Evolutionary conservation across 2,329 filamentous ascomycete genomes (phyloP).

Genomic region (Berkeleyomyces rouxiae): DNA sequence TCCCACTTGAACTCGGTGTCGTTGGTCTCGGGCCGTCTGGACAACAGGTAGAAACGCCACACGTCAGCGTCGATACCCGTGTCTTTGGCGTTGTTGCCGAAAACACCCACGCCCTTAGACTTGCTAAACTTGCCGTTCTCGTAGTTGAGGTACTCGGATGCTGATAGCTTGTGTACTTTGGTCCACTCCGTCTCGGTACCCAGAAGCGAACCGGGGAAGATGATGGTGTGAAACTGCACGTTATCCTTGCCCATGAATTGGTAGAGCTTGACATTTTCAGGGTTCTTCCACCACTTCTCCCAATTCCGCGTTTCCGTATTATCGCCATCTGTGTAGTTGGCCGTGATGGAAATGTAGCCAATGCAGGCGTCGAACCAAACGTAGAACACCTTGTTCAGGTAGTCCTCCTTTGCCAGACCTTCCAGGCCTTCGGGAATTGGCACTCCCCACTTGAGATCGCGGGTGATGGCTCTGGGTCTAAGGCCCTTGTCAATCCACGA

Average conservation of each 20-base stretch:
- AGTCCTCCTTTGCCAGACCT: conserved; percentile 36
- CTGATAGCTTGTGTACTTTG: conserved; percentile 72
- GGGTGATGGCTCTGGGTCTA: conserved; percentile 72
- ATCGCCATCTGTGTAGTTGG: conserved; percentile 54
- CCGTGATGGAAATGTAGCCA: conserved; percentile 89
- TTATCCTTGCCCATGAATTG: conserved; percentile 81
- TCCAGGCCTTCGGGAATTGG: conserved; percentile 34
- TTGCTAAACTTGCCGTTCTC: conserved; percentile 88
- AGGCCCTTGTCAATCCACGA: conserved; percentile 73
- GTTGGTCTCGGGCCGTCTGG: conserved; percentile 66
- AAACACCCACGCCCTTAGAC: conserved; percentile 75
- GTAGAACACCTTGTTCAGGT: conserved; percentile 60
- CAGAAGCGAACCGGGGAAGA: conserved; percentile 77
- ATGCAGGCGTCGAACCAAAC: conserved; percentile 90
- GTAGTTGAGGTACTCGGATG: conserved; percentile 76
- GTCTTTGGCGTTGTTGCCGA: conserved; percentile 75
- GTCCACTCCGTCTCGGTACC: conserved; percentile 80
- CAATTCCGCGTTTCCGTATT: conserved; percentile 44
- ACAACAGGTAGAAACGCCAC: conserved; percentile 86
- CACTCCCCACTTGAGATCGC: conserved; percentile 82
- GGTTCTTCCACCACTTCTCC: conserved; percentile 90
- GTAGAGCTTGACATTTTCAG: conserved; percentile 72
- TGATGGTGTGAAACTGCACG: conserved; percentile 51
- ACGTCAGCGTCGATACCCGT: conserved; percentile 73
- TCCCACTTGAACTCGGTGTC: conserved; percentile 86